Evolutionary conservation across 768 basidiomycete genomes (phyloP), one percentile per base, ranked within the genome.

Genomic region (Cantharellus anzutake): DNA sequence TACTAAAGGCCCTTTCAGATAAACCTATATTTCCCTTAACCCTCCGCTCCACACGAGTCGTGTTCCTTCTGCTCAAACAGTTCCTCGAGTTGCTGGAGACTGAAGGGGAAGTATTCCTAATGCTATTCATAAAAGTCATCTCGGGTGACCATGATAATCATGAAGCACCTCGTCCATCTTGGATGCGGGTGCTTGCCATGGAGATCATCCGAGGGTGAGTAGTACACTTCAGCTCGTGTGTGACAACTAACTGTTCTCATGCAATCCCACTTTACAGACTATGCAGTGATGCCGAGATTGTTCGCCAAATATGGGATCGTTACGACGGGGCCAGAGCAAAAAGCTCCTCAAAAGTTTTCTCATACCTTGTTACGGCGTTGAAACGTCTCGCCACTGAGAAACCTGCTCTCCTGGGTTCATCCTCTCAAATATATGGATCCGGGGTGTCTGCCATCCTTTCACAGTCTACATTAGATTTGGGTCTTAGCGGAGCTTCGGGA

Each of bases 171-270:
- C 59, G 62, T 38, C 86, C 90, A 0, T 69, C 75, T 39, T 98
- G 93, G 92, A 86, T 90, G 75, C 75, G 91, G 14, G 89, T 94
- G 0, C 75, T 98, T 4, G 83, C 89, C 1, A 82, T 94, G 81
- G 93, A 98, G 68, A 84, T 92, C 51, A 81, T 94, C 73, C 75
- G 92, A 68, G 93, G 90, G 83, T 86, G 65, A 42, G 70, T 63
- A 42, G 20, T 41, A 20, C 14, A 5, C 5, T 37, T 48, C 44
- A 11, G 44, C 5, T 2, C 5, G 5, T 16, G 20, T 58, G 57
- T 42, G 14, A 41, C 57, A 16, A 16, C 11, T 11, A 29, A 29
- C 20, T 48, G 44, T 48, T 29, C 29, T 29, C 11, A 48, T 48
- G 11, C 44, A 11, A 38, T n/a, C 16, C 11, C 7, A 34, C 68